phyloP scores from a whole-genome alignment of 495 filamentous ascomycete genomes.

The Patellaria atrata region DNA sequence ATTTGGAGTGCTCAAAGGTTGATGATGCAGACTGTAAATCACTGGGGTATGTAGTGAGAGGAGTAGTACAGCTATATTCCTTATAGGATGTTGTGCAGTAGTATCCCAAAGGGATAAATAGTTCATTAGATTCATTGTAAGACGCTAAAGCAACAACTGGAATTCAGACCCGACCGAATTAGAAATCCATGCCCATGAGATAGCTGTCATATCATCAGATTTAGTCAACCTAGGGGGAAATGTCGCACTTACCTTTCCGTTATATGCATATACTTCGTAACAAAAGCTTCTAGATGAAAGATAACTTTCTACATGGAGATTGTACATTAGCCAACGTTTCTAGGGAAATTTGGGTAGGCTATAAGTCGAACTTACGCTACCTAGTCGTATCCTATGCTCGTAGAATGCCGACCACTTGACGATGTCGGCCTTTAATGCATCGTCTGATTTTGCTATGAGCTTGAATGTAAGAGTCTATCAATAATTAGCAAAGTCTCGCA shows the following conservation, averaged over 20 bases:
- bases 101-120: no score
- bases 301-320: constrained; percentile 59
- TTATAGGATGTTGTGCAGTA: no score
- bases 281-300: constrained; percentile 95
- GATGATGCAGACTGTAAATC: no score
- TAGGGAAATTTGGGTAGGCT: not conserved
- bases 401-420: constrained; percentile 95
- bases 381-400: constrained; percentile 81
- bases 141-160: no score
- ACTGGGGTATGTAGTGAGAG: no score
- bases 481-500: not conserved
- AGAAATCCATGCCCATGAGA: constrained; percentile 76
- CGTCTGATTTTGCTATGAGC: constrained; percentile 72
- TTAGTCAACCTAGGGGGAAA: not conserved
- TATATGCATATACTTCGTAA: constrained; percentile 95
- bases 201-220: constrained; percentile 37
- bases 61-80: no score
- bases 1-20: no score
- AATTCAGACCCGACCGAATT: no score
- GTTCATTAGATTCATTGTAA: no score
- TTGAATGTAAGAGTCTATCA: constrained; percentile 71
- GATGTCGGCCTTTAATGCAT: constrained; percentile 76
- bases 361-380: constrained; percentile 39
- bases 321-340: not conserved
- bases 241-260: constrained; percentile 50